Evolutionary conservation across 179 eudicot species (phyloP).

Genomic region (Drosera spatulata): DNA sequence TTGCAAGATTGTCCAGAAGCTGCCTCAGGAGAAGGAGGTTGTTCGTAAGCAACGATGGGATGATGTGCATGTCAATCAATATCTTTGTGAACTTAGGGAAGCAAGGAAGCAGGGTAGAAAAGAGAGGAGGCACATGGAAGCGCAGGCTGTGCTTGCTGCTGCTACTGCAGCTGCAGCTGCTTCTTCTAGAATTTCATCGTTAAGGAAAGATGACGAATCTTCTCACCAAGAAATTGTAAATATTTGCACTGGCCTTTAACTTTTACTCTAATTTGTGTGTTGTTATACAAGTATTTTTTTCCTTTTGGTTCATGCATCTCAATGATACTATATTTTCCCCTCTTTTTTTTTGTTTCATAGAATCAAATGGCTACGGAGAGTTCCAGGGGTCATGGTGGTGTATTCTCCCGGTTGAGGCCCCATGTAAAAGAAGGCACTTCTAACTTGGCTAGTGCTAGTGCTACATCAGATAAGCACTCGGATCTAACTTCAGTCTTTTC

Average conservation of each 20-base stretch:
- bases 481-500: slow-evolving; percentile 35
- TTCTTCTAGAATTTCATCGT: slow-evolving; percentile 74
- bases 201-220: slow-evolving; percentile 90
- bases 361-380: slow-evolving; percentile 36
- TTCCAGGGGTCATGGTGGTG: slow-evolving; percentile 35
- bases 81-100: slow-evolving; percentile 74
- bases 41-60: slow-evolving; percentile 74
- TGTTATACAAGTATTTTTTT: not conserved
- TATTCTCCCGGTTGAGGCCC: slow-evolving; percentile 27
- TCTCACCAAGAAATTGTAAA: slow-evolving; percentile 47
- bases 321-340: not conserved
- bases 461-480: slow-evolving; percentile 33
- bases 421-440: slow-evolving; percentile 53
- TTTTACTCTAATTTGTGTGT: too few species aligned
- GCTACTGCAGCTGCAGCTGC: slow-evolving; percentile 99
- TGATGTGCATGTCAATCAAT: slow-evolving; percentile 69
- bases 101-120: slow-evolving; percentile 89
- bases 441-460: slow-evolving; percentile 36
- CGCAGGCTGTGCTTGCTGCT: slow-evolving; percentile 93
- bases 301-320: not conserved
- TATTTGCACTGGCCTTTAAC: too few species aligned
- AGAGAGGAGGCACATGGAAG: slow-evolving; percentile 90
- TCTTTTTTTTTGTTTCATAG: slow-evolving; percentile 17
- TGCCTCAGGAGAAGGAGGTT: slow-evolving; percentile 60
- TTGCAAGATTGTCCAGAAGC: slow-evolving; percentile 48